phyloP scores from a whole-genome alignment of 2,329 filamentous ascomycete genomes.

The Ceratocystis variospora region DNA sequence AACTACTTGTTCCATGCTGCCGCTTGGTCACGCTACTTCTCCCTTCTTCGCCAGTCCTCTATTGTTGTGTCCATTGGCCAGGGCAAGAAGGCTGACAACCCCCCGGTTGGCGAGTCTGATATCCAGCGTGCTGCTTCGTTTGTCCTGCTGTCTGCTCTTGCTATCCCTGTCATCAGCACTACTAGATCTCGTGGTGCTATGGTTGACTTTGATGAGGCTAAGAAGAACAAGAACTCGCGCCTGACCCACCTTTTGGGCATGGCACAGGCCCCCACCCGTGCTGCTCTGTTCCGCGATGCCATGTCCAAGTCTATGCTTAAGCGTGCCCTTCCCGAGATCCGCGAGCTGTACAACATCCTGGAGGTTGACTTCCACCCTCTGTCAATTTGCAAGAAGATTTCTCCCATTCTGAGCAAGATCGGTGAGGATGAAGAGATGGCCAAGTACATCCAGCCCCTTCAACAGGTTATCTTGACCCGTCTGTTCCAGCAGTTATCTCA shows the following conservation, averaged over 20 bases:
- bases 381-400: slow-evolving; percentile 98
- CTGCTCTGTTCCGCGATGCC: slow-evolving; percentile 87
- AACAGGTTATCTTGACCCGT: slow-evolving; percentile 95
- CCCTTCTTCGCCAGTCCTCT: slow-evolving; percentile 81
- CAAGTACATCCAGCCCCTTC: slow-evolving; percentile 86
- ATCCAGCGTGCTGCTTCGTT: slow-evolving; percentile 92
- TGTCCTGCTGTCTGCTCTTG: slow-evolving; percentile 82
- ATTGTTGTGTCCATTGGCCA: slow-evolving; percentile 70
- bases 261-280: slow-evolving; percentile 74
- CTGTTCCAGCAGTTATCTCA: slow-evolving; percentile 98
- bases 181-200: slow-evolving; percentile 88
- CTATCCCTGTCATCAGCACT: slow-evolving; percentile 99
- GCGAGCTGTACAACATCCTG: slow-evolving; percentile 94
- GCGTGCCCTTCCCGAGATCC: slow-evolving; percentile 84
- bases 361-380: slow-evolving; percentile 98
- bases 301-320: slow-evolving; percentile 88
- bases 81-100: slow-evolving; percentile 88
- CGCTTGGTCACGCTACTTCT: slow-evolving; percentile 95
- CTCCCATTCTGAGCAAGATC: slow-evolving; percentile 86
- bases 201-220: slow-evolving; percentile 90
- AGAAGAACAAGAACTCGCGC: slow-evolving; percentile 97
- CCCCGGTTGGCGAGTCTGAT: slow-evolving; percentile 73
- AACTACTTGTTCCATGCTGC: slow-evolving; percentile 99
- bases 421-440: slow-evolving; percentile 90
- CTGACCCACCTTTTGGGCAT: slow-evolving; percentile 93